A percentile compares a stretch with the other conserved stretches of the same genome.
These are phyloP conservation scores for Trichoderma afroharzianum DNA, from an alignment of 2,329 filamentous ascomycete genomes.

Conservation along the genomic window DNA sequence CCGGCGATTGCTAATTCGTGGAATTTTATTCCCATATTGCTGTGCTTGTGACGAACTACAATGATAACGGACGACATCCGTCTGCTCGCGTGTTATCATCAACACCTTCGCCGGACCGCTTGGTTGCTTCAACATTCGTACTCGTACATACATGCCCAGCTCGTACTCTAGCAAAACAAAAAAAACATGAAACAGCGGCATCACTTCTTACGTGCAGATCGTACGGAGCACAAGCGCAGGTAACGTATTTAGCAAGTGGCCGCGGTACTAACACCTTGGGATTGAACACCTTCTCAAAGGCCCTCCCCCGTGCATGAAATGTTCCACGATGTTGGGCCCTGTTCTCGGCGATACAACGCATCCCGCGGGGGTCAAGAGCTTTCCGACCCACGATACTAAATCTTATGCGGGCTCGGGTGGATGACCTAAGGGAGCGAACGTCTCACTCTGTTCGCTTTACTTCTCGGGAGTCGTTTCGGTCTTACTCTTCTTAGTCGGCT, in stretches of 20 bases:
- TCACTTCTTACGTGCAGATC: background rate
- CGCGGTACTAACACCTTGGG: background rate
- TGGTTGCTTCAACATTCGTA: background rate
- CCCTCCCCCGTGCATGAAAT: background rate
- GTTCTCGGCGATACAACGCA: background rate
- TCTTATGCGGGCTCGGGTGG: background rate
- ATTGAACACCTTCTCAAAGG: background rate
- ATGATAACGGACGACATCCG: background rate
- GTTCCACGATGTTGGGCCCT: background rate
- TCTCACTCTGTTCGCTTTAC: background rate
- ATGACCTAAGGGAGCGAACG: background rate
- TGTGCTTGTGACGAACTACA: background rate
- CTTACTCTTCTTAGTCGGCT: background rate
- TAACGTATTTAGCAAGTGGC: background rate
- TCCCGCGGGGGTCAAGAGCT: constrained; percentile 10
- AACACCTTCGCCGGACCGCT: background rate
- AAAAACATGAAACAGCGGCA: background rate
- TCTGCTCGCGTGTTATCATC: background rate
- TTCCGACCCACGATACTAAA: background rate
- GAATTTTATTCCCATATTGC: background rate
- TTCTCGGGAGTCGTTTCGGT: background rate
- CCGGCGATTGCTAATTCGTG: constrained; percentile 3
- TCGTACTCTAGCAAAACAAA: background rate
- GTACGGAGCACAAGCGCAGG: background rate
- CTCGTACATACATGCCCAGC: background rate